These are phyloP conservation scores for Paulownia fortunei DNA, from an alignment of 257 asterid species.

Conservation along the genomic window DNA sequence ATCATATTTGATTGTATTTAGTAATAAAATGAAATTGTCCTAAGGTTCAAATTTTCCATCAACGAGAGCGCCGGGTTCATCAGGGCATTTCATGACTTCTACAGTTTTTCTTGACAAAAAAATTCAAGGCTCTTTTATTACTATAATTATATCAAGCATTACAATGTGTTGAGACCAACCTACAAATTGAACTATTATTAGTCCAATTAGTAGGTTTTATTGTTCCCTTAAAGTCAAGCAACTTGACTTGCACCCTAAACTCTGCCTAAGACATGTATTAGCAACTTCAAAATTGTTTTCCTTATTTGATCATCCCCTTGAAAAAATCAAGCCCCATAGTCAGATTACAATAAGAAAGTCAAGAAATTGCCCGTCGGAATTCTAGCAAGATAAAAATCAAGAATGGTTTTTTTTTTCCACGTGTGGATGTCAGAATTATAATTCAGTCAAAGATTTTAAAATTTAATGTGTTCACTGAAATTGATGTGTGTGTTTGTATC, in stretches of 20 bases:
- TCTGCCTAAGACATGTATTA: constrained; percentile 14
- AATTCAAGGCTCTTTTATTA: background rate
- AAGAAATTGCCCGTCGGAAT: constrained; percentile 12
- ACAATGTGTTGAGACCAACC: constrained; percentile 24
- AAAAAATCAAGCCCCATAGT: background rate
- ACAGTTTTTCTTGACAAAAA: background rate
- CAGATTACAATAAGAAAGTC: constrained; percentile 9
- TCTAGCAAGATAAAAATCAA: background rate
- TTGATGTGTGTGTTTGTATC: constrained; percentile 4
- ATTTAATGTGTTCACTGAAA: constrained; percentile 15
- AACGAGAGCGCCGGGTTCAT: background rate
- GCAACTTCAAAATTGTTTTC: constrained; percentile 2
- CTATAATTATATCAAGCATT: background rate
- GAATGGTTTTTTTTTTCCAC: background rate
- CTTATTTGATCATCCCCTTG: constrained; percentile 9
- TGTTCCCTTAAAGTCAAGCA: constrained; percentile 60
- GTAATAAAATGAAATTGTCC: too few species aligned
- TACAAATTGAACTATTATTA: constrained; percentile 28
- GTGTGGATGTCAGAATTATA: constrained; percentile 31
- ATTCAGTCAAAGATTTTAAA: constrained; percentile 26
- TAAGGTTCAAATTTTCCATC: background rate
- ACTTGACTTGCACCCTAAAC: constrained; percentile 26
- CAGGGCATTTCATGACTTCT: background rate
- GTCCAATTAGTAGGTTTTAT: constrained; percentile 52
- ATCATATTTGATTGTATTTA: too few species aligned